Conservation (phyloP, 176 grass and related monocot genomes). For the Themeda triandra region DNA sequence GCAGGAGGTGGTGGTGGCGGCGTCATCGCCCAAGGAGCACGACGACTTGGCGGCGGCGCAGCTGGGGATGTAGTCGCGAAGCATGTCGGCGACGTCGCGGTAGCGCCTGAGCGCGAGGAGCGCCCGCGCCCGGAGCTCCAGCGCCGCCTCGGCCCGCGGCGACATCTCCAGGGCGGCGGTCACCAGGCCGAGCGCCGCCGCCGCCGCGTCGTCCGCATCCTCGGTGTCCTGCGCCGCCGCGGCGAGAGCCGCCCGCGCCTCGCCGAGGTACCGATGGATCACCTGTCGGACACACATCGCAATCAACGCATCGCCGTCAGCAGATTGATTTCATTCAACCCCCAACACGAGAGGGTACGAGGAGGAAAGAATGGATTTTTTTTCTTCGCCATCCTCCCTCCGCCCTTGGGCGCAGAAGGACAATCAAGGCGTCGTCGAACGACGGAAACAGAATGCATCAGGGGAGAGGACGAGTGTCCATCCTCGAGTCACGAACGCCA, state of each 20-base stretch:
- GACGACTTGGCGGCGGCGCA: constrained; percentile 37
- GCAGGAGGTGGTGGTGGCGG: background rate
- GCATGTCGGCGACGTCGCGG: constrained; percentile 86
- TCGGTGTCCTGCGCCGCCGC: constrained; percentile 10
- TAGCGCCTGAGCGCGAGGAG: constrained; percentile 75
- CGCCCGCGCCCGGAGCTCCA: constrained; percentile 70
- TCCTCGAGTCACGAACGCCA: no score
- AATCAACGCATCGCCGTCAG: background rate
- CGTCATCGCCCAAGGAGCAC: constrained; percentile 20
- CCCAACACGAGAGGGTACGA: no score
- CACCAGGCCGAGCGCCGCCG: constrained; percentile 50
- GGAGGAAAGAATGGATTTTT: no score
- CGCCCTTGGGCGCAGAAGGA: background rate
- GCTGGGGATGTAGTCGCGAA: constrained; percentile 86
- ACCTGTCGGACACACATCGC: constrained; percentile 28
- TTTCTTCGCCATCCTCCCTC: no score
- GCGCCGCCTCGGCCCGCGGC: constrained; percentile 66
- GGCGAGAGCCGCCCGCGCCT: constrained; percentile 53
- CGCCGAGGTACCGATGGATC: constrained; percentile 45
- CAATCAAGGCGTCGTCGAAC: background rate
- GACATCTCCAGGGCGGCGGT: constrained; percentile 54
- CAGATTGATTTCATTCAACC: no score
- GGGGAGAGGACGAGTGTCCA: no score
- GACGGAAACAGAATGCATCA: background rate
- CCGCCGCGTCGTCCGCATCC: constrained; percentile 33